Evolutionary conservation across 1,284 basidiomycete genomes (phyloP), one percentile per base, ranked within the genome.

Genomic region (Ustilago hordei): DNA sequence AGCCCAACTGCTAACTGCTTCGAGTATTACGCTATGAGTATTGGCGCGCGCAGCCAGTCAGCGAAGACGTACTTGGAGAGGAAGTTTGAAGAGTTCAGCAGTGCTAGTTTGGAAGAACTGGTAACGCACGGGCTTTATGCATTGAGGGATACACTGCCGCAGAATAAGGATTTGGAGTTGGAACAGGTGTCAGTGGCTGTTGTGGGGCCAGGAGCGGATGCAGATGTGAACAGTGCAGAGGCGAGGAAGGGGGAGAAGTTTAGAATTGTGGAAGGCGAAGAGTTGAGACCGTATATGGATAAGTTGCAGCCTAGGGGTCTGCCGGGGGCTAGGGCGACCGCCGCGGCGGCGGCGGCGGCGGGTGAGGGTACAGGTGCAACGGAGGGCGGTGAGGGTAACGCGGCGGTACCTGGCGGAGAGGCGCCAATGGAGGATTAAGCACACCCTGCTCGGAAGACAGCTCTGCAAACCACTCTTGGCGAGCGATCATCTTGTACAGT

Each of bases 41-140:
- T 99, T 86, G 97, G 97, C 59, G 97, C 97, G 17, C 91, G 97
- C 56, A 94, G 92, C 87, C 97, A 99, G 88, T 95, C 93, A 81
- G 96, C 97, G 62, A 99, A 98, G 89, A 99, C 97, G 8, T 99
- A 99, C 86, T 89, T 99, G 35, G 97, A 99, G 89, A 93, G 93
- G 86, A 92, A 98, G 86, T 95, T 91, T 83, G 93, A 95, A 85
- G 90, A 90, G 80, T 98, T 99, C 85, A 23, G 63, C 15, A 68
- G 79, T 8, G 79, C 79, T 8, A 64, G 65, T 38, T 55, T 80
- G 17, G 83, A 86, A 34, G 64, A 72, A 13, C 61, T 86, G 35
- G 66, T 86, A 3, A 54, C 79, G 17, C 82, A 86, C 54, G 85
- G 82, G 3, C 62, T 86, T 53, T 80, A 81, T 43, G 85, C 85